These are phyloP conservation scores for Verbena officinalis DNA, from an alignment of 257 asterid species.

Conservation along the genomic window DNA sequence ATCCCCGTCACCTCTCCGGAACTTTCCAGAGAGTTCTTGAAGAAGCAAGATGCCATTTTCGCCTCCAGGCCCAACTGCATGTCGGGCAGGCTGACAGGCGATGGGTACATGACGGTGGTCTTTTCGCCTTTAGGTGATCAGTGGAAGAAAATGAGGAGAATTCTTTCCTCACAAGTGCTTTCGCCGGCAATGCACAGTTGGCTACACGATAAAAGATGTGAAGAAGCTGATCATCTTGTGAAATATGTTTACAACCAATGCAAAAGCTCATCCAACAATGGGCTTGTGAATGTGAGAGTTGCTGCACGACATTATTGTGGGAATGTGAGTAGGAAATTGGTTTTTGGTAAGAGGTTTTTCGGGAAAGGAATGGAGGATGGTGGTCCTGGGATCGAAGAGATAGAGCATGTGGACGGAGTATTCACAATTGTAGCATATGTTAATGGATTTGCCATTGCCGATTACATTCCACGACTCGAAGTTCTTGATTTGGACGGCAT, in stretches of 20 bases:
- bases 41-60: conserved; percentile 26
- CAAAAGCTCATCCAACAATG: not conserved
- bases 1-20: conserved; percentile 39
- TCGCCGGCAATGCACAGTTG: conserved; percentile 26
- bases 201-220: conserved; percentile 30
- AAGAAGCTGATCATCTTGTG: conserved; percentile 40
- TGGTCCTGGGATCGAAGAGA: conserved; percentile 41
- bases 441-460: conserved; percentile 30
- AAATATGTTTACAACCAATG: conserved; percentile 23
- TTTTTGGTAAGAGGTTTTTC: conserved; percentile 29
- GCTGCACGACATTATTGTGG: conserved; percentile 29
- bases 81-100: conserved; percentile 24
- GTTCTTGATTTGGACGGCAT: conserved; percentile 41
- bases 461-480: conserved; percentile 35
- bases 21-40: conserved; percentile 36
- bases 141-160: conserved; percentile 37
- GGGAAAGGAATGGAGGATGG: conserved; percentile 37
- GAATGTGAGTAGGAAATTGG: conserved; percentile 27
- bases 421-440: conserved; percentile 6
- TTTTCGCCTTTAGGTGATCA: conserved; percentile 24
- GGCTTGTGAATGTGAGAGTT: conserved; percentile 29
- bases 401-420: conserved; percentile 30
- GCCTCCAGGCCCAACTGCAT: conserved; percentile 35
- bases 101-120: conserved; percentile 3
- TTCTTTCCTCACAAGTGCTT: conserved; percentile 30